Evolutionary conservation across 805 yeast species (phyloP), one percentile per base, ranked within the genome.

Genomic region (Starmera amethionina): DNA sequence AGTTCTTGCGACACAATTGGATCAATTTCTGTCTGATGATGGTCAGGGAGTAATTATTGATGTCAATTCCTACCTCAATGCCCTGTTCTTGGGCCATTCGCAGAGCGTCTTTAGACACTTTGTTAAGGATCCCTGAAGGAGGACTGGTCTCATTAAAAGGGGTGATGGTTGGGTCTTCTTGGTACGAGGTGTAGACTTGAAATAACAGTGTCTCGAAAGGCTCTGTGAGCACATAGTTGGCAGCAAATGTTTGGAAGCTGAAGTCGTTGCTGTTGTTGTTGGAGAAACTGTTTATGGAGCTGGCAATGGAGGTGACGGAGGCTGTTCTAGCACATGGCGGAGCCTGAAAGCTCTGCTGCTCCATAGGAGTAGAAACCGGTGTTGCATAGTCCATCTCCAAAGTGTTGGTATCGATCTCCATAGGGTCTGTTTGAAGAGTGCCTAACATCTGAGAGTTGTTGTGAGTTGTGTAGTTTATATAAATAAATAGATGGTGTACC

Each of bases 81-180:
- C 55, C 58, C 6, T 44, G 45, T 5, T 43, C 51, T 28, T 57
- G 49, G 0, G 72, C 67, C 36, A 47, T 44, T 42, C 64, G 62
- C 28, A 75, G 59, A 25, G 81, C 70, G 34, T 73, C 67, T 49
- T 76, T 77, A 7, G 84, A 73, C 0, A 79, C 79, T 40, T 68
- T 67, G 34, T 77, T 75, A 16, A 79, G 65, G 4, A 81, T 68
- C 1, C 87, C 87, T 1, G 79, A 68, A 0, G 88, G 87, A 8
- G 87, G 88, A 50, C 72, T 72, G 34, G 65, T 55, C 14, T 74
- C 71, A 46, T 79, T 79, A 52, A 81, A 81, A 0, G 89, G 89
- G 0, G 89, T 80, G 8, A 70, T 64, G 30, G 75, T 72, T 7
- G 88, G 87, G 49, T 71, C 75, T 37, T 65, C 65, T 13, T 73